Percentiles rank a stretch among this genome's conserved stretches.
phyloP scores from a whole-genome alignment of 352 stramenopile genomes.

The Globisporangium nagaii region DNA sequence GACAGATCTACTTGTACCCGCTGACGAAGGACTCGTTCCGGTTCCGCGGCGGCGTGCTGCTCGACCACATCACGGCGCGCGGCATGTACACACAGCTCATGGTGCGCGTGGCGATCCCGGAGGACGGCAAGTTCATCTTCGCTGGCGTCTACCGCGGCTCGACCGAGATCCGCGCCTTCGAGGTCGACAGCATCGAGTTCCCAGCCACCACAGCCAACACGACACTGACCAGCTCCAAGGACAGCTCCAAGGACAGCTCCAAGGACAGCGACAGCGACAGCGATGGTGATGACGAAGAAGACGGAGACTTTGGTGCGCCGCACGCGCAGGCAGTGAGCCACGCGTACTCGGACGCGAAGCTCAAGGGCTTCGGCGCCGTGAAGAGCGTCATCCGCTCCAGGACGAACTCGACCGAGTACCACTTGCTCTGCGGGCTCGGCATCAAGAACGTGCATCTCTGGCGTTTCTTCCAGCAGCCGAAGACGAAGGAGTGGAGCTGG shows the following conservation, averaged over 20 bases:
- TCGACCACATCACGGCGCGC: slow-evolving; percentile 76
- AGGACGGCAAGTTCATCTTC: slow-evolving; percentile 84
- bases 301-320: slow-evolving; percentile 29
- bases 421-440: slow-evolving; percentile 72
- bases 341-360: slow-evolving; percentile 76
- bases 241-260: slow-evolving; percentile 6
- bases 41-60: slow-evolving; percentile 64
- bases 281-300: slow-evolving; percentile 18
- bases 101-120: slow-evolving; percentile 65
- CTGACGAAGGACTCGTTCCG: slow-evolving; percentile 50
- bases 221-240: slow-evolving; percentile 3
- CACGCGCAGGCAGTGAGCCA: slow-evolving; percentile 53
- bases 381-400: slow-evolving; percentile 48
- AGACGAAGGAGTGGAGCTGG: slow-evolving; percentile 48
- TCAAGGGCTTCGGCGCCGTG: slow-evolving; percentile 79
- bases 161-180: slow-evolving; percentile 81
- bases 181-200: slow-evolving; percentile 75
- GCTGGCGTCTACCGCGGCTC: slow-evolving; percentile 80
- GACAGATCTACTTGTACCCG: slow-evolving; percentile 58
- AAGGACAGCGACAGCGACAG: slow-evolving; percentile 3
- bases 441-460: slow-evolving; percentile 88
- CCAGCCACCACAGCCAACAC: slow-evolving; percentile 16
- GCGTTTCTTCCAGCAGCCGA: slow-evolving; percentile 61
- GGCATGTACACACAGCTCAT: slow-evolving; percentile 84
- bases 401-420: slow-evolving; percentile 57